These are phyloP conservation scores for Blastobotrys illinoisensis DNA, from an alignment of 1,139 yeast genomes.

Conservation along the genomic window DNA sequence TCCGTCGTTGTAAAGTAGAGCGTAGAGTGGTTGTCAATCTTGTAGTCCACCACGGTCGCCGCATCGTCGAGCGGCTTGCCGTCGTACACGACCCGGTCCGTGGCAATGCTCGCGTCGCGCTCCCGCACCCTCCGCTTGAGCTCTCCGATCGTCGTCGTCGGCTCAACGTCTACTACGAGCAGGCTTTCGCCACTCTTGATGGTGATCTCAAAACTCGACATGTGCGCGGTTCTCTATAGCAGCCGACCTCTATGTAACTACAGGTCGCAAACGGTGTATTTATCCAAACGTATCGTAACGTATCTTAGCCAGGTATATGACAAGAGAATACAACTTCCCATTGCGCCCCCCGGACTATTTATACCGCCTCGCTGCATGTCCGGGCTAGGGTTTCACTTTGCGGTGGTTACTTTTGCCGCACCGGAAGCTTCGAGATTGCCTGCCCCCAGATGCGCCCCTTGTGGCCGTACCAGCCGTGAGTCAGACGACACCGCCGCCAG, in stretches of 20 bases:
- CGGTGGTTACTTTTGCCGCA: background rate
- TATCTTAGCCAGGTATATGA: background rate
- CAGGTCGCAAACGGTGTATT: background rate
- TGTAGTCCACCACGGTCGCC: constrained; percentile 73
- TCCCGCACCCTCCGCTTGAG: constrained; percentile 28
- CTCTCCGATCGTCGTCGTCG: constrained; percentile 29
- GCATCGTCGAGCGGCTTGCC: constrained; percentile 78
- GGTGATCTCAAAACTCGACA: background rate
- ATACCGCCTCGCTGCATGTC: background rate
- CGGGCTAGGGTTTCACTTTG: background rate
- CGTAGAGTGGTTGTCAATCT: constrained; percentile 74
- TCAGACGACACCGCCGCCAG: background rate
- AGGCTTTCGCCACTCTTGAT: background rate
- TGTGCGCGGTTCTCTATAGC: background rate
- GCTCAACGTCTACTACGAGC: constrained; percentile 23
- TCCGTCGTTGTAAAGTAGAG: constrained; percentile 49
- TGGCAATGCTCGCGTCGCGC: constrained; percentile 16
- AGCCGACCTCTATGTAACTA: background rate
- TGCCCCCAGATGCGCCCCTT: background rate
- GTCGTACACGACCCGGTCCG: constrained; percentile 22
- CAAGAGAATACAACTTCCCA: background rate
- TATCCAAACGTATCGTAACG: no score
- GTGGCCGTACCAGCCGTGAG: background rate
- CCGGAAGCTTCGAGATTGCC: background rate
- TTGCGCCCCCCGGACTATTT: background rate